phyloP scores from a whole-genome alignment of 148 eudicot genomes.

The Chenopodium album region DNA sequence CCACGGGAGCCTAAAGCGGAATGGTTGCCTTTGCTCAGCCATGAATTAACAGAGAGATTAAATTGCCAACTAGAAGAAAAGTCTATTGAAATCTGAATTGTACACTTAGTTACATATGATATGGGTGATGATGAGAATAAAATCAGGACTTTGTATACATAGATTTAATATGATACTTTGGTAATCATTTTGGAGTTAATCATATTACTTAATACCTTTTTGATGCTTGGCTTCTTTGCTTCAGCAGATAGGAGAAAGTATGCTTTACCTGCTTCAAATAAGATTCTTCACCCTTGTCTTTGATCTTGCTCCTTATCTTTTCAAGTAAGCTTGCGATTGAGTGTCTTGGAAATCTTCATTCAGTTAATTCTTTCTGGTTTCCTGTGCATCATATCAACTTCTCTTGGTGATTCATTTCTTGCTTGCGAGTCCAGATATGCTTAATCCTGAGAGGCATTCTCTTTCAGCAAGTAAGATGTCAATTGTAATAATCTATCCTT shows the following conservation, averaged over 20 bases:
- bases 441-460: neutral
- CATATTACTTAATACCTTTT: neutral
- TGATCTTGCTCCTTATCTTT: slow-evolving; percentile 5
- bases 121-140: slow-evolving; percentile 1
- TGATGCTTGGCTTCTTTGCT: slow-evolving; percentile 24
- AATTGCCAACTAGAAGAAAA: neutral
- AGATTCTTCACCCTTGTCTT: slow-evolving; percentile 10
- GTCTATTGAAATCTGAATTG: neutral
- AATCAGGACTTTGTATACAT: slow-evolving; percentile 20
- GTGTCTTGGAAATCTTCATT: neutral
- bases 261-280: slow-evolving; percentile 12
- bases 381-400: neutral
- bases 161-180: slow-evolving; percentile 34
- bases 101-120: neutral
- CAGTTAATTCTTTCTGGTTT: neutral
- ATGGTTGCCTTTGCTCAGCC: slow-evolving; percentile 46
- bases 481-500: neutral
- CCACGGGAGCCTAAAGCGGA: slow-evolving; percentile 58
- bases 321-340: neutral
- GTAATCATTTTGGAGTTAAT: slow-evolving; percentile 17
- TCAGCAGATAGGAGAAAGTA: slow-evolving; percentile 1
- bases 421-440: neutral
- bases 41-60: slow-evolving; percentile 19
- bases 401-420: neutral
- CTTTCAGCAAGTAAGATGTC: slow-evolving; percentile 4